Percentiles rank a stretch among this genome's conserved stretches.
phyloP scores from a whole-genome alignment of 192 early-diverging fungal genomes.

The Coemansia sp. region DNA sequence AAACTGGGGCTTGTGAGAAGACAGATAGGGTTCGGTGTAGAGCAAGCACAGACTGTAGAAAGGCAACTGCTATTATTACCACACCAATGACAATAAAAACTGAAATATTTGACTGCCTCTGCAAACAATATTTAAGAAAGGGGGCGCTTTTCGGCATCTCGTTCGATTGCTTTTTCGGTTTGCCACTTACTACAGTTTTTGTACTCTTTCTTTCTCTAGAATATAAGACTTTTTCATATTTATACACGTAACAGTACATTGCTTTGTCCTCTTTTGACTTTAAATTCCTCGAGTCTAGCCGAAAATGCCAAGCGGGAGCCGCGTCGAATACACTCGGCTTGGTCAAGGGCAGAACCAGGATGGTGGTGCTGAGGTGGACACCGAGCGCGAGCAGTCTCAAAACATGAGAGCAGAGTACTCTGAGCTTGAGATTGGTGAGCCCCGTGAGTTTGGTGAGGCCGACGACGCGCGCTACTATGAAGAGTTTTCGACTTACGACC shows the following conservation, averaged over 20 bases:
- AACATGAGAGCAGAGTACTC: slow-evolving; percentile 16
- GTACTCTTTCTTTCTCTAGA: slow-evolving; percentile 2
- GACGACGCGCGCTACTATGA: slow-evolving; percentile 43
- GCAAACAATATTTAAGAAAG: not conserved
- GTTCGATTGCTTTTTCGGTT: not conserved
- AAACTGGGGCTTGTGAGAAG: slow-evolving; percentile 29
- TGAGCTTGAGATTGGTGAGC: slow-evolving; percentile 34
- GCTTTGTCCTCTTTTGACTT: not conserved
- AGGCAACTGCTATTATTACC: not conserved
- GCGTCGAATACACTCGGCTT: slow-evolving; percentile 20
- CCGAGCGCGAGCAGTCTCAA: not conserved
- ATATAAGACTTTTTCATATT: not conserved
- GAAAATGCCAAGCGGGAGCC: slow-evolving; percentile 1
- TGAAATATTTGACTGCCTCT: not conserved
- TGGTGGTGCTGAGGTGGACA: not conserved
- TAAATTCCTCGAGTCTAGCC: not conserved
- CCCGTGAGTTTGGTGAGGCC: slow-evolving; percentile 28
- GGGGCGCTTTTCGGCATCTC: not conserved
- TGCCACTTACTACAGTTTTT: not conserved
- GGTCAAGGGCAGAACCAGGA: slow-evolving; percentile 8
- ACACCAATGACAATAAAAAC: not conserved
- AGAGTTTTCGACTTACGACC: slow-evolving; percentile 40
- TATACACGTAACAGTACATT: not conserved
- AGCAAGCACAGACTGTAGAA: not conserved
- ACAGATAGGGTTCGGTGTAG: not conserved